Base-by-base conservation (phyloP, 2,329 filamentous ascomycete genomes). In the Alternaria triticimaculans region DNA sequence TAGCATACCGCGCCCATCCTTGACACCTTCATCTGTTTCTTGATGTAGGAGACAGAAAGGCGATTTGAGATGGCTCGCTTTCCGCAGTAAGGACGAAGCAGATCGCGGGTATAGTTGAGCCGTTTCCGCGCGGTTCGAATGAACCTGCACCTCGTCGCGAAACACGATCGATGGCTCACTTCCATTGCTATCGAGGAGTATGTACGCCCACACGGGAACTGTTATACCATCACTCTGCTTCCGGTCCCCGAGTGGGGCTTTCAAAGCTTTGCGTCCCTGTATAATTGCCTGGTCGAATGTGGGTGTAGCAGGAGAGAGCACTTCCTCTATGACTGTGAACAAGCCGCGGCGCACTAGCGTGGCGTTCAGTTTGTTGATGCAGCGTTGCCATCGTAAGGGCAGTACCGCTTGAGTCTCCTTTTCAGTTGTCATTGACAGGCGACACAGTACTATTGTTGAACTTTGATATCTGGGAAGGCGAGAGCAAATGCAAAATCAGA, bases 1-100 rank as follows among this genome's bases (percentile, higher is more conserved):
- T 0, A 50, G 4, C 28, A 58, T 58, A 20, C 55, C 55, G 10
- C 55, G 44, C 12, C 28, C 21, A 10, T 49, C 30, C 30, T 37
- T 30, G 11, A 26, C 30, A 12, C 45, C 21, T n/a, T 50, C 28
- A 10, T 23, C 26, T 14, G 15, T 30, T 20, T 43, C 21, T 21
- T 43, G 45, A 12, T 58, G 55, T 14, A 58, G 23, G 6, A 58
- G 48, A 28, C 55, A 26, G 26, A 58, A 50, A 1, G 55, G 55
- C 3, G 44, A 20, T 15, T 21, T n/a, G 8, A 58, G 28, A 18
- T 58, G 28, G 6, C 10, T 12, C 20, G 55, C 55, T 14, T 41
- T 58, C 6, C 55, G 44, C 14, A 58, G 6, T 20, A 58, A n/a
- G 7, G 55, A 58, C 4, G 55, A 50, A 2, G 55, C 55, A 15